Base-by-base conservation (phyloP, 2,329 filamentous ascomycete genomes). In the Botrytis sinoallii region DNA sequence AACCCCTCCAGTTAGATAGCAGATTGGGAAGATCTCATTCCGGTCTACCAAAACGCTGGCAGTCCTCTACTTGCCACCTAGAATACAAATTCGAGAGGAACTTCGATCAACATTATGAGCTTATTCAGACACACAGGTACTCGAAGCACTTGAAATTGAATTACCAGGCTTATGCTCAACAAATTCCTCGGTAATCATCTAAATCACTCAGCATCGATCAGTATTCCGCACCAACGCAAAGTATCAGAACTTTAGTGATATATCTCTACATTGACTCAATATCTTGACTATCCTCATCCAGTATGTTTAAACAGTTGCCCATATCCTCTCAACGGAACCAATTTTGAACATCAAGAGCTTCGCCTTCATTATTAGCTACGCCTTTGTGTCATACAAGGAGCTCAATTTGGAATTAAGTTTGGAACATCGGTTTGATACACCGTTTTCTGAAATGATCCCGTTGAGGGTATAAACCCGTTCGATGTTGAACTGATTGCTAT, bases 201-300 rank as follows among this genome's bases (percentile, higher is more conserved):
- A 22, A 18, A 40, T 25, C 35, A 67, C 38, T 38, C 29, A 35
- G 44, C 4, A 8, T 38, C 22, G 14, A 73, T 70, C 61, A 73
- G 8, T 46, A 22, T 29, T 46, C 44, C 8, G 9, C 4, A 32
- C 22, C 2, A 22, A 32, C 4, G 16, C 8, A 70, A 66, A 70
- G 74, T 18, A 74, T 75, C 25, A 55, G 63, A 18, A n/a, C 2
- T 48, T 61, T 4, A 22, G 25, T 12, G 65, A 74, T 10, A 72
- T 77, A 66, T 75, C 64, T 70, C 74, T 40, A 76, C 71, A 38
- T 70, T 35, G 16, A 67, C 72, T 7, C 73, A 75, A 64, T 74
- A 73, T 63, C 4, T 60, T 20, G 57, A 75, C 29, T 75, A 74
- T 60, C 74, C 74, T 64, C 14, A 75, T 73, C 44, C 61, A 68